phyloP scores from a whole-genome alignment of 148 eudicot genomes.

The Rheum nobile region DNA sequence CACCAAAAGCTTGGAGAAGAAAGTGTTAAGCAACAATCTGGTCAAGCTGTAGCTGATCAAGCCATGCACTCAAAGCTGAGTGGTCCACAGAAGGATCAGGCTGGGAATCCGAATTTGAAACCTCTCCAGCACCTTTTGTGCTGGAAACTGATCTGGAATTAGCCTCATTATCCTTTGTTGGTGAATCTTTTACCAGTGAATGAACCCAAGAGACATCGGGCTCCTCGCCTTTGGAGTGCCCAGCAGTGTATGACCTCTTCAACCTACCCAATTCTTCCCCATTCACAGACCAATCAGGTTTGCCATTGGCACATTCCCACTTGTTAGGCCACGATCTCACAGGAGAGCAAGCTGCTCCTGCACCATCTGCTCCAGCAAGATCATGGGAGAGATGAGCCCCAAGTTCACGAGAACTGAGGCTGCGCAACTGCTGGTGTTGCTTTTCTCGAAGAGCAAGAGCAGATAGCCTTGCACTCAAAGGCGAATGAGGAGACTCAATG shows the following conservation, averaged over 20 bases:
- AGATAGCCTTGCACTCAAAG: conserved; percentile 28
- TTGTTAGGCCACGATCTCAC: conserved; percentile 30
- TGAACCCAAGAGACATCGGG: conserved; percentile 60
- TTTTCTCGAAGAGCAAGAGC: conserved; percentile 31
- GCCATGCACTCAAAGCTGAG: conserved; percentile 44
- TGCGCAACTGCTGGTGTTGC: conserved; percentile 40
- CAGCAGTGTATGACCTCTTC: conserved; percentile 25
- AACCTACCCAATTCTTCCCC: conserved; percentile 25
- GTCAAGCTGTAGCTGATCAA: conserved; percentile 38
- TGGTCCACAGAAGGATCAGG: conserved; percentile 29
- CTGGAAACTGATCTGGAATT: conserved; percentile 14
- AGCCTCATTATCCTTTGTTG: conserved; percentile 24
- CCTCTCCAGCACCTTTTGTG: conserved; percentile 21
- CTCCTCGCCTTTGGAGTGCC: conserved; percentile 31
- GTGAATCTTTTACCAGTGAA: conserved; percentile 52
- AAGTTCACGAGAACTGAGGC: conserved; percentile 32
- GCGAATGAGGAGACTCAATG: conserved; percentile 29
- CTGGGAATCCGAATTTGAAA: conserved; percentile 21
- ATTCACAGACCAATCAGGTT: conserved; percentile 41
- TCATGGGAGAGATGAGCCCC: conserved; percentile 29
- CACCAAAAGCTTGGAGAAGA: conserved; percentile 6
- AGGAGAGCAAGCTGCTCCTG: conserved; percentile 26
- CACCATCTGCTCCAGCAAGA: conserved; percentile 12
- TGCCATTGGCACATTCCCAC: conserved; percentile 41
- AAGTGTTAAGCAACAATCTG: conserved; percentile 26